Conservation (phyloP, 495 filamentous ascomycete genomes). For the Talaromyces ruber region DNA sequence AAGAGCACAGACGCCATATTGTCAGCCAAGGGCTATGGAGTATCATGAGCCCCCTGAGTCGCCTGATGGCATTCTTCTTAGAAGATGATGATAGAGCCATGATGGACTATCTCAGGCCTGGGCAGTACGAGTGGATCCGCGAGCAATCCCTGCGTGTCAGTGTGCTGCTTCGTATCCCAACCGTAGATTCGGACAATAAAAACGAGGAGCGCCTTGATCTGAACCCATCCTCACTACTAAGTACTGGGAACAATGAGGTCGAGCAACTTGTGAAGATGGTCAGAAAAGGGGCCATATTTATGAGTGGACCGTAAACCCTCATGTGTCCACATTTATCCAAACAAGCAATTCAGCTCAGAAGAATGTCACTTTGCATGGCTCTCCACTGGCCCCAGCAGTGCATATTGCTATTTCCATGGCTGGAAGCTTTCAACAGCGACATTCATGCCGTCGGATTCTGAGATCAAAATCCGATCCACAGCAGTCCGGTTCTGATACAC, state of each 20-base stretch:
- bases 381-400: background rate
- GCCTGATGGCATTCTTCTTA: background rate
- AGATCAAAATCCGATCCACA: background rate
- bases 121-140: background rate
- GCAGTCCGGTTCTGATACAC: background rate
- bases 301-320: background rate
- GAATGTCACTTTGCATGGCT: background rate
- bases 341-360: background rate
- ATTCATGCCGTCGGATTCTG: background rate
- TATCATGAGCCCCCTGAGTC: background rate
- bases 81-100: background rate
- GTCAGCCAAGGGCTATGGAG: background rate
- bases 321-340: too few relatives aligned
- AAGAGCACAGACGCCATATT: background rate
- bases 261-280: background rate
- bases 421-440: background rate
- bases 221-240: background rate
- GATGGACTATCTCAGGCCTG: background rate
- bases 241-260: background rate
- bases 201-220: background rate
- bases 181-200: background rate
- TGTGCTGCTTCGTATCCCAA: background rate
- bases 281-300: background rate
- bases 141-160: background rate
- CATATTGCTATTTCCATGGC: background rate